A percentile compares a stretch with the other conserved stretches of the same genome.
These are phyloP conservation scores for Alternaria consortialis DNA, from an alignment of 2,329 filamentous ascomycete species.

Conservation along the genomic window DNA sequence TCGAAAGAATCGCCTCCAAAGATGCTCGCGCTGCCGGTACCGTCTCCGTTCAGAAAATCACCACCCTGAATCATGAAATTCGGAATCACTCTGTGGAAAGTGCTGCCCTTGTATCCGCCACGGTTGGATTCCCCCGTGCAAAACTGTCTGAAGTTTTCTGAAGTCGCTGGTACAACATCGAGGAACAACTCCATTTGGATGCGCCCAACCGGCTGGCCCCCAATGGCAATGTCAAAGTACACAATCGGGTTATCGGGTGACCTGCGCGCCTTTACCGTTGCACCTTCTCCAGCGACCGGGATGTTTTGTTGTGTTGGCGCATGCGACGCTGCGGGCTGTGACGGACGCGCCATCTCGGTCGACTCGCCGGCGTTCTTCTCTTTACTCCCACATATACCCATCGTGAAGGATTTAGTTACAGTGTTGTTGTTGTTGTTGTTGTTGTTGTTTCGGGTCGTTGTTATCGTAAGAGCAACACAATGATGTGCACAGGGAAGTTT, in stretches of 20 bases:
- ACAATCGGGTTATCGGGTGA: conserved; percentile 27
- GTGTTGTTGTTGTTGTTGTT: neutral
- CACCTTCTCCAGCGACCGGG: neutral
- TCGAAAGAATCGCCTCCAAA: conserved; percentile 83
- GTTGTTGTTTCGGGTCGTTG: neutral
- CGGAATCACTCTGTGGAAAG: conserved; percentile 89
- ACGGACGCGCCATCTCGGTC: conserved; percentile 17
- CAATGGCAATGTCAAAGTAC: conserved; percentile 27
- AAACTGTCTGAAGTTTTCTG: conserved; percentile 80
- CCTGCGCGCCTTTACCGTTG: conserved; percentile 12
- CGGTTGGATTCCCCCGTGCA: conserved; percentile 78
- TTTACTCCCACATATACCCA: conserved; percentile 26
- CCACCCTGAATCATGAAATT: conserved; percentile 97
- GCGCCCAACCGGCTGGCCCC: conserved; percentile 67
- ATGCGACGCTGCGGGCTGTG: conserved; percentile 4
- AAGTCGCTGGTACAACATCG: conserved; percentile 83
- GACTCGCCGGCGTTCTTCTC: conserved; percentile 10
- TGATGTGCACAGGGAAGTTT: conserved; percentile 3
- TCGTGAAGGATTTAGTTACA: neutral
- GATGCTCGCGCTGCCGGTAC: conserved; percentile 87
- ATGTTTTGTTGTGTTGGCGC: neutral
- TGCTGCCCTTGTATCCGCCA: conserved; percentile 79
- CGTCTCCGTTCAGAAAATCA: conserved; percentile 79
- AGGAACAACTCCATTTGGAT: conserved; percentile 88
- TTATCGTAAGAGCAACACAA: neutral